phyloP scores from a whole-genome alignment of 352 stramenopile species.

The Pythium graminicola region DNA sequence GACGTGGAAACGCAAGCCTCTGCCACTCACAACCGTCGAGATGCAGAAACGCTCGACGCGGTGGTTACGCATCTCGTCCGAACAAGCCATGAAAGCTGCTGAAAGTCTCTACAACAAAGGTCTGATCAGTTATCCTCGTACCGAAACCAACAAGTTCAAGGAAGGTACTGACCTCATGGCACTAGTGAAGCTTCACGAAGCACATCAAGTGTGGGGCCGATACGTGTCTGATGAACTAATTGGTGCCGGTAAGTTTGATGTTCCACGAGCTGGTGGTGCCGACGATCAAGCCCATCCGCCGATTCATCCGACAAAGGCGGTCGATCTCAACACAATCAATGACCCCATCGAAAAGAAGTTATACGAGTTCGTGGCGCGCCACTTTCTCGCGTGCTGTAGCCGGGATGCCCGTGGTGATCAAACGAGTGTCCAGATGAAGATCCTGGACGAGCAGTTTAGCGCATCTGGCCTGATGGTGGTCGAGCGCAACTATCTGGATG shows the following conservation, averaged over 20 bases:
- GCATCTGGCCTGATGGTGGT: constrained; percentile 87
- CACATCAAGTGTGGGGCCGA: constrained; percentile 59
- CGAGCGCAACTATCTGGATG: constrained; percentile 92
- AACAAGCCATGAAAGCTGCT: constrained; percentile 95
- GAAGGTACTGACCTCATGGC: constrained; percentile 85
- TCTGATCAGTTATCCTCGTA: constrained; percentile 98
- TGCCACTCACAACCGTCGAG: constrained; percentile 98
- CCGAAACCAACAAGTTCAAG: constrained; percentile 99
- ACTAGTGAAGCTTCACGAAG: constrained; percentile 70
- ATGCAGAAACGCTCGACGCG: constrained; percentile 96
- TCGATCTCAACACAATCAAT: constrained; percentile 55
- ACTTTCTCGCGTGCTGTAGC: constrained; percentile 98
- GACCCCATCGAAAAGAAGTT: constrained; percentile 90
- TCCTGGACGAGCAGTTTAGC: constrained; percentile 83
- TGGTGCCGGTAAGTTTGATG: constrained; percentile 56
- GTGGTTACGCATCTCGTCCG: constrained; percentile 94
- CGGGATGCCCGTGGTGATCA: constrained; percentile 89
- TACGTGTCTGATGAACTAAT: constrained; percentile 72
- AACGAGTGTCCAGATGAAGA: constrained; percentile 85
- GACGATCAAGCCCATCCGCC: constrained; percentile 98
- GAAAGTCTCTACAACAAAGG: constrained; percentile 98
- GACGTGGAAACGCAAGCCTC: constrained; percentile 93
- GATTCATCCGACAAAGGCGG: constrained; percentile 97
- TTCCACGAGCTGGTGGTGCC: constrained; percentile 85
- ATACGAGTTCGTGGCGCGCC: constrained; percentile 96